A percentile compares a stretch with the other conserved stretches of the same genome.
These are phyloP conservation scores for Pestalotiopsis sp. DNA, from an alignment of 2,329 filamentous ascomycete genomes.

Conservation along the genomic window DNA sequence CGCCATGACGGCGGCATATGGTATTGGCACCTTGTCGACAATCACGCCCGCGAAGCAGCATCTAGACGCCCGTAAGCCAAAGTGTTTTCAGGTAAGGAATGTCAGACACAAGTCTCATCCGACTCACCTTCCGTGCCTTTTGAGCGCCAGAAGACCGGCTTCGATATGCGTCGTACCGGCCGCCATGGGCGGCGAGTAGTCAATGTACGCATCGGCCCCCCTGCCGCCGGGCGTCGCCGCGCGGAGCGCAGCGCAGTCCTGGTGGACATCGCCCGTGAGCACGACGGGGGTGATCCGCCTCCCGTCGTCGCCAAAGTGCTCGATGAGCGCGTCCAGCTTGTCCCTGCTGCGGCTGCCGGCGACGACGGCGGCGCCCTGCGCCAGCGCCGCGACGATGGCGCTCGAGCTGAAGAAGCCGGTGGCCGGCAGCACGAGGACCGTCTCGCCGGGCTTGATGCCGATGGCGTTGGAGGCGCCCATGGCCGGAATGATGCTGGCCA, in stretches of 20 bases:
- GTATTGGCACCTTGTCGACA: not conserved
- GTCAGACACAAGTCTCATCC: not conserved
- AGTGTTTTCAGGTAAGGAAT: no score
- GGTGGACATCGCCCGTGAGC: not conserved
- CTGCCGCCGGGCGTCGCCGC: slow-evolving; percentile 3
- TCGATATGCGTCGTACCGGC: not conserved
- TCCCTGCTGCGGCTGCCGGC: slow-evolving; percentile 7
- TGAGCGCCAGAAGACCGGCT: not conserved
- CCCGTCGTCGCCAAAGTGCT: slow-evolving; percentile 3
- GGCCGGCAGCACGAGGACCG: not conserved
- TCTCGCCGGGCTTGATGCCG: not conserved
- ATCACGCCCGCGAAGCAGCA: slow-evolving; percentile 5
- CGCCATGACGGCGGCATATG: slow-evolving; percentile 2
- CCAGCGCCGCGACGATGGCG: not conserved
- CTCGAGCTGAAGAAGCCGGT: slow-evolving; percentile 6
- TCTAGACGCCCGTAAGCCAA: not conserved
- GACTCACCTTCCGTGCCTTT: slow-evolving; percentile 3
- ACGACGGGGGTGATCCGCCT: not conserved
- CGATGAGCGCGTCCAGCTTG: not conserved
- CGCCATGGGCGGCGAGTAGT: slow-evolving; percentile 2
- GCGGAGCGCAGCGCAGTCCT: not conserved
- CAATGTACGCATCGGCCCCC: slow-evolving; percentile 1
- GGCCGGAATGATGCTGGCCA: not conserved
- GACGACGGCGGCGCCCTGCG: not conserved
- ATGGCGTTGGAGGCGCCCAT: slow-evolving; percentile 1